Percentiles rank a stretch among this genome's conserved stretches.
Conservation (phyloP, 768 basidiomycete species). For the Punctularia strigosozonata region DNA sequence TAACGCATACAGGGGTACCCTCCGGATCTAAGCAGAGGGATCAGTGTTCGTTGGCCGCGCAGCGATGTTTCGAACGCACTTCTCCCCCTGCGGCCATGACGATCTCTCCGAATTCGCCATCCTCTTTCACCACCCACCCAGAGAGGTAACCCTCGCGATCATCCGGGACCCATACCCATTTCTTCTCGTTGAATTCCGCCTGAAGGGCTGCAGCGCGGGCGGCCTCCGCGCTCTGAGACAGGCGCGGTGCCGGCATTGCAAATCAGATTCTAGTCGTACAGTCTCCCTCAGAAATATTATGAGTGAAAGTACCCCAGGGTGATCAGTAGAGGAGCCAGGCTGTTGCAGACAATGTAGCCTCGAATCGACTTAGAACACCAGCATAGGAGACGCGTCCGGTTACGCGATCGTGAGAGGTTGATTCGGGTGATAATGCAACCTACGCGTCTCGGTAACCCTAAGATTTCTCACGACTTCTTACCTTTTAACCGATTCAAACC, state of each 20-base stretch:
- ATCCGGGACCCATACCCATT: constrained; percentile 98
- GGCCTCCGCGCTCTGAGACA: constrained; percentile 43
- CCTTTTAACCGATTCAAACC: too few species aligned
- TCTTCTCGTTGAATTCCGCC: constrained; percentile 95
- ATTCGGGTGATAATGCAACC: too few species aligned
- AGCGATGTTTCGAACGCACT: constrained; percentile 27
- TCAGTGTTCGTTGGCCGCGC: not conserved
- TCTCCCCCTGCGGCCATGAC: constrained; percentile 79
- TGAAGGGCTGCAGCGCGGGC: constrained; percentile 82
- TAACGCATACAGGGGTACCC: constrained; percentile 66
- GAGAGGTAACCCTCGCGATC: constrained; percentile 86
- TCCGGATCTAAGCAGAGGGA: constrained; percentile 37
- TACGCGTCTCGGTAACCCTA: too few species aligned
- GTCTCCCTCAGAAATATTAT: too few species aligned
- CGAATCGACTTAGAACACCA: too few species aligned
- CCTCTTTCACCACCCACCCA: constrained; percentile 86
- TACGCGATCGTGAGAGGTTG: too few species aligned
- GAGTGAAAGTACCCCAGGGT: too few species aligned
- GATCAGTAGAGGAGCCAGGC: too few species aligned
- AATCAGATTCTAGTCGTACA: too few species aligned
- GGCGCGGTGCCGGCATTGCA: constrained; percentile 22
- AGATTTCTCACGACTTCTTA: too few species aligned
- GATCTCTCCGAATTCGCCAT: constrained; percentile 74
- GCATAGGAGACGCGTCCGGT: too few species aligned
- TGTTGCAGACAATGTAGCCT: too few species aligned